Evolutionary conservation across 441 rosid genomes (phyloP).

Genomic region (Erodium chrysanthum): DNA sequence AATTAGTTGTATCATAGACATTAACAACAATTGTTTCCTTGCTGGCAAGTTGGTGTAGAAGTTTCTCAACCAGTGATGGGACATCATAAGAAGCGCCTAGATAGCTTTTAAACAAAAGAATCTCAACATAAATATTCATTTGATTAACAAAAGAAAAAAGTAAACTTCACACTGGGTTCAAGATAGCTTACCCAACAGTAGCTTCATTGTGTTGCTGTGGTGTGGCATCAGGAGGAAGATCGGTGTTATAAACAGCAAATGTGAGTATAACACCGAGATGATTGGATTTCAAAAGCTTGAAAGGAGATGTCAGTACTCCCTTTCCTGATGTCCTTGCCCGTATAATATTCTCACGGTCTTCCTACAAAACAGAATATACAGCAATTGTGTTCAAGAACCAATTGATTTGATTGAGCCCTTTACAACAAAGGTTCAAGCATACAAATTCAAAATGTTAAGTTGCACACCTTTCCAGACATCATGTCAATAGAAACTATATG

Average conservation of each 20-base stretch:
- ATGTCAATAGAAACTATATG: slow-evolving; percentile 91
- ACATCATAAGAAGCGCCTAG: slow-evolving; percentile 93
- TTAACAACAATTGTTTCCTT: slow-evolving; percentile 79
- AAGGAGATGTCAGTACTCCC: slow-evolving; percentile 93
- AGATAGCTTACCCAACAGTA: slow-evolving; percentile 53
- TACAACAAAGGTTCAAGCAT: not conserved
- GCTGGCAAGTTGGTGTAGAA: slow-evolving; percentile 90
- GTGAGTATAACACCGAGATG: slow-evolving; percentile 87
- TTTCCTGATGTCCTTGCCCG: slow-evolving; percentile 92
- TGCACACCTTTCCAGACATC: slow-evolving; percentile 93
- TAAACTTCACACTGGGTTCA: not conserved
- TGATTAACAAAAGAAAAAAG: not conserved
- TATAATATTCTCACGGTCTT: slow-evolving; percentile 85
- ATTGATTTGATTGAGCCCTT: not conserved
- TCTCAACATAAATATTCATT: slow-evolving; percentile 13
- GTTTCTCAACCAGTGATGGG: slow-evolving; percentile 92
- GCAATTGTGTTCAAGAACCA: not conserved
- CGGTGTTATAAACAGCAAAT: slow-evolving; percentile 70
- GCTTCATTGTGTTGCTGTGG: slow-evolving; percentile 62
- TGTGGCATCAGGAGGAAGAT: slow-evolving; percentile 59
- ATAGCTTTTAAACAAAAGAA: slow-evolving; percentile 40
- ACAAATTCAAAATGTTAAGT: not conserved
- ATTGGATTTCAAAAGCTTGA: slow-evolving; percentile 84
- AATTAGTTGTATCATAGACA: slow-evolving; percentile 82
- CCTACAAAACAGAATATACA: slow-evolving; percentile 34